Evolutionary conservation across 768 basidiomycete genomes (phyloP).

Genomic region (Termitomyces sp.): DNA sequence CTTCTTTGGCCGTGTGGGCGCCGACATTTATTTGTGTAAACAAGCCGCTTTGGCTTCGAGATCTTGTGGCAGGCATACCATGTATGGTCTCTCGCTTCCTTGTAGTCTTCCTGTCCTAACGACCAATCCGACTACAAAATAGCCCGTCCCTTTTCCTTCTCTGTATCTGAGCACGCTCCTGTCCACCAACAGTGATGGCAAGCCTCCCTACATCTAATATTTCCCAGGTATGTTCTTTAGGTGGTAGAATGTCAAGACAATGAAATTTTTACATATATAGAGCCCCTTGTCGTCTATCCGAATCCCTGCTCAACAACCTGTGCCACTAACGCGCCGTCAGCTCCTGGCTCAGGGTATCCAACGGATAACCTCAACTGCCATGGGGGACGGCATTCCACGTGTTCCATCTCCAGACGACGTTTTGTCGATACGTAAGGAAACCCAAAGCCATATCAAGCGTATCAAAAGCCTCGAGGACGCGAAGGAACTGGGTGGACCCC

Average conservation of each 20-base stretch:
- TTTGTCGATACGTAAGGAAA: conserved; percentile 9
- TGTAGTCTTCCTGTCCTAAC: conserved; percentile 9
- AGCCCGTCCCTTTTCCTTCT: background rate
- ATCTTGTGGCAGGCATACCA: conserved; percentile 11
- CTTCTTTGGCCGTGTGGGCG: conserved; percentile 33
- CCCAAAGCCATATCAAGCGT: conserved; percentile 8
- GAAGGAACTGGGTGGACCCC: conserved; percentile 1
- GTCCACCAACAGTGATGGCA: background rate
- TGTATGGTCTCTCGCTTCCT: conserved; percentile 16
- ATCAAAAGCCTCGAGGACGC: conserved; percentile 11
- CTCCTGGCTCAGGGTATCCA: conserved; percentile 1
- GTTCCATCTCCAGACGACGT: conserved; percentile 13
- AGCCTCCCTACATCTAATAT: background rate
- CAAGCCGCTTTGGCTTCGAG: conserved; percentile 23
- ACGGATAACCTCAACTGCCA: background rate
- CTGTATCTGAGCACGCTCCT: background rate
- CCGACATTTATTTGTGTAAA: conserved; percentile 29
- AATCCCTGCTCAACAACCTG: background rate
- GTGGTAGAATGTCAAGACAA: background rate
- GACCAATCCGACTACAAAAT: background rate
- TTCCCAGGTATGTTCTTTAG: background rate
- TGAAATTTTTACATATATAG: background rate
- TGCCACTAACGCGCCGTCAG: background rate
- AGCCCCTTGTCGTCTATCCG: background rate
- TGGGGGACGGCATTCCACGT: conserved; percentile 15